Base-by-base conservation (phyloP, 208 protist species). In the Trichomonas tenax region DNA sequence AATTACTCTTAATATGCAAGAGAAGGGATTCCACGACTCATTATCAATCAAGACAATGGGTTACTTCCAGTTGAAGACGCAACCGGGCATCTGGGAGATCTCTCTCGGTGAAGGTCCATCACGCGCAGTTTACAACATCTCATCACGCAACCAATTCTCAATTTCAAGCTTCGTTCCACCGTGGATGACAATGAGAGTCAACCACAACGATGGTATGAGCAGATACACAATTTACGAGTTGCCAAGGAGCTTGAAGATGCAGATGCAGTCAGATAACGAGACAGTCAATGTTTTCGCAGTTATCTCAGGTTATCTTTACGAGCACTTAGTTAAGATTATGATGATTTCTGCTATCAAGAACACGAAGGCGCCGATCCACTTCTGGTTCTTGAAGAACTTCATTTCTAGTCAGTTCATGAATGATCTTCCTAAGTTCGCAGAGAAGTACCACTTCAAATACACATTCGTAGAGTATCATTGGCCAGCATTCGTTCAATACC, bases 311-410 rank as follows among this genome's bases (percentile, higher is more conserved):
- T 3, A 90, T 44, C 17, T 90, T 3, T 90, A 90, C 48, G 82
- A 90, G n/a, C 34, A 90, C 4, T 48, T 90, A n/a, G 82, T 48
- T n/a, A 90, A 90, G 48, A 90, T 90, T 23, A 90, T 90, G 82
- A 90, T 90, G 82, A 48, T 90, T 34, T 90, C 82, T 48, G 82
- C 41, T 1, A 48, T 90, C 1, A 90, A 90, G n/a, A 63, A 86
- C 44, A 98, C 97, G 2, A 96, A 97, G 40, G n/a, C 38, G 17
- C 96, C 49, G 41, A 98, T 99, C 90, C 99, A 99, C 97, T 99
- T 99, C 96, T 99, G 99, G 99, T 98, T 99, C 11, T 98, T 99
- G 48, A 98, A 99, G 49, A 99, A 99, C 97, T 99, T 99, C 96
- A 96, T 99, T 0, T 99, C 98, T 9, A 99, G 99, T 9, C 96